Evolutionary conservation across 2,329 filamentous ascomycete species (phyloP).

Genomic region (Claviceps citrina): DNA sequence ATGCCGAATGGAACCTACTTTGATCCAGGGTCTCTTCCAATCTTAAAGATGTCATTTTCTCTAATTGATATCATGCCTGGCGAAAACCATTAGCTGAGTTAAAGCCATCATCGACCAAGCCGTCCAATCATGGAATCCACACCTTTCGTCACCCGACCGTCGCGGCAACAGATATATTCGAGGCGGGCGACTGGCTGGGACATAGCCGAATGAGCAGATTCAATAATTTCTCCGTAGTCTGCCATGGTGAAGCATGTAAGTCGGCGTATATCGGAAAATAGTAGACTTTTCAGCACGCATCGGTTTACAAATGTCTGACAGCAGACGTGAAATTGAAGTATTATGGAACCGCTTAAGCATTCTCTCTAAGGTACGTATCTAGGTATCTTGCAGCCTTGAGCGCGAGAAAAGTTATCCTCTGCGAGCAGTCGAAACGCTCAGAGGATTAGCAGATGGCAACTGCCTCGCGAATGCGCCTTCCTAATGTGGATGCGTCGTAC

Average conservation of each 20-base stretch:
- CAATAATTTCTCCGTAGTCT: neutral
- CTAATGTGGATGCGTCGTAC: neutral
- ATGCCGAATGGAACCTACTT: constrained; percentile 16
- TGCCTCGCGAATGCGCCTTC: neutral
- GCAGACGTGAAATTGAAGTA: no score
- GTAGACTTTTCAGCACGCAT: no score
- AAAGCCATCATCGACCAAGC: neutral
- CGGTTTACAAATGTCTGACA: no score
- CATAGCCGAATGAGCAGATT: neutral
- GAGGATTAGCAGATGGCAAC: neutral
- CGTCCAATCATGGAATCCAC: neutral
- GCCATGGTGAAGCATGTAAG: constrained; percentile 2
- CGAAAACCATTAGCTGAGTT: constrained; percentile 2
- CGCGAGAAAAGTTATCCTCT: neutral
- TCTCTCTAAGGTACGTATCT: no score
- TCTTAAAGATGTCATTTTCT: constrained; percentile 18
- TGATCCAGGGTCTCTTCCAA: constrained; percentile 20
- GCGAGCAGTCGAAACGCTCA: neutral
- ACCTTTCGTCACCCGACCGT: constrained; percentile 4
- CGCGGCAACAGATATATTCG: constrained; percentile 3
- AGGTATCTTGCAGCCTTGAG: neutral
- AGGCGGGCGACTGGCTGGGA: constrained; percentile 2
- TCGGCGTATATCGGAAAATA: neutral
- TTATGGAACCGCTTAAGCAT: no score
- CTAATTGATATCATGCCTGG: constrained; percentile 16